These are phyloP conservation scores for Chlorophyllum brunneum DNA, from an alignment of 768 basidiomycete genomes.

Conservation along the genomic window DNA sequence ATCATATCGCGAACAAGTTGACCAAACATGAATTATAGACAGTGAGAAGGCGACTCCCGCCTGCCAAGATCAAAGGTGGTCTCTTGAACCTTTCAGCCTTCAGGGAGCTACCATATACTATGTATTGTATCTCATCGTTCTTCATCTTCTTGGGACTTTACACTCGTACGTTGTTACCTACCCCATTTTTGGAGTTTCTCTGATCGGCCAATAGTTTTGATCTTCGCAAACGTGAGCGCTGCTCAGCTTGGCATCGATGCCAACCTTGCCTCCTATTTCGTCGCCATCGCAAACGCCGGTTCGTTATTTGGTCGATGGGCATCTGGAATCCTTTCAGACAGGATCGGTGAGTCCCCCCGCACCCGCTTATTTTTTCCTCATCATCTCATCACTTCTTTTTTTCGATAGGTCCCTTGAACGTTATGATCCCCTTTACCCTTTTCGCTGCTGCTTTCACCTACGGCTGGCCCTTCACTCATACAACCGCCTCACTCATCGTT, in stretches of 20 bases:
- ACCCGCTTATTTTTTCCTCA: not conserved
- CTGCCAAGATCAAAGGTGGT: constrained; percentile 49
- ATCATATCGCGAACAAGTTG: too few species aligned
- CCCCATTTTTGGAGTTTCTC: not conserved
- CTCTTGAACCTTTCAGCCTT: constrained; percentile 54
- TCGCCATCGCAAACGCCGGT: constrained; percentile 65
- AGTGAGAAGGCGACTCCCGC: constrained; percentile 50
- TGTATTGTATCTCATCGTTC: too few species aligned
- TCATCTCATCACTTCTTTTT: not conserved
- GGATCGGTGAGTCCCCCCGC: constrained; percentile 36
- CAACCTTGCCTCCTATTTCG: constrained; percentile 57
- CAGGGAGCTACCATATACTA: constrained; percentile 52
- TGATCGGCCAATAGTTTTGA: constrained; percentile 46
- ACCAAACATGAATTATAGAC: too few species aligned
- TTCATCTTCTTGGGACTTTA: constrained; percentile 66
- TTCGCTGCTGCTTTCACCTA: constrained; percentile 57
- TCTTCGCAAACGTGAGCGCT: constrained; percentile 62
- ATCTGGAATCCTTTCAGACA: constrained; percentile 53
- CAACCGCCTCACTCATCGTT: constrained; percentile 40
- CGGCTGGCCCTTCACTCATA: constrained; percentile 63
- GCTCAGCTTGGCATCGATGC: constrained; percentile 40
- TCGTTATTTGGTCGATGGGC: constrained; percentile 59
- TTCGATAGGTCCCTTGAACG: constrained; percentile 55
- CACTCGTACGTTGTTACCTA: constrained; percentile 38
- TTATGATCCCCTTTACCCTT: constrained; percentile 61